Base-by-base conservation (phyloP, 495 filamentous ascomycete species). In the Umbilicaria muhlenbergii region DNA sequence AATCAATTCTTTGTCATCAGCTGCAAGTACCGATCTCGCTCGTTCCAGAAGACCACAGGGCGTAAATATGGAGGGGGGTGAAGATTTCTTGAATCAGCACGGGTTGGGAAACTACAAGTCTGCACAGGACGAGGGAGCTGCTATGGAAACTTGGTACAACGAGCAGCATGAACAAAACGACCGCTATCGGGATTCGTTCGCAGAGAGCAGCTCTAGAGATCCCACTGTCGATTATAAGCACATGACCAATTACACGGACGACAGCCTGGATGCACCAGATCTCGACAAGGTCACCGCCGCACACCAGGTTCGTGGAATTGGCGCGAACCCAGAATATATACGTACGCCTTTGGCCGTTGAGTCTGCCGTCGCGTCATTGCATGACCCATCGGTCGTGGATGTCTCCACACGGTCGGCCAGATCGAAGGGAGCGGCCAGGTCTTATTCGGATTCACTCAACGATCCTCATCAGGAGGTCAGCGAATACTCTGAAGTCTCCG, bases 361-460 rank as follows among this genome's bases (percentile, higher is more conserved):
- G 58, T 94, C 87, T 31, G 80, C 80, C 17, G 87, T 94, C 32
- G 88, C 87, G 11, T 92, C 86, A 7, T 67, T 95, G 8, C 73
- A 86, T 38, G 83, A 92, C 32, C 81, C 79, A 8, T 89, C 86
- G 2, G 68, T 78, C n/a, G 47, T 68, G 21, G 62, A 65, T 32
- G 58, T 60, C 3, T 64, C 60, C 11, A 56, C 51, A 32, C 56
- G 56, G 14, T 68, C 64, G 16, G 51, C 50, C 24, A 28, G 24
- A 6, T 28, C 24, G 24, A 28, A 28, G 24, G 24, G 24, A 17
- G 45, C 37, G 14, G 60, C 54, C 40, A 58, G 58, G 12, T 67
- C 64, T 1, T 59, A 66, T 38, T 52, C 49, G 2, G 57, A 64
- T 17, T 48, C 59, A 3, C 42, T 51, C 5, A 28, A 28, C 24